Conservation (phyloP, 2,329 filamentous ascomycete genomes). For the Aspergillus candidus region DNA sequence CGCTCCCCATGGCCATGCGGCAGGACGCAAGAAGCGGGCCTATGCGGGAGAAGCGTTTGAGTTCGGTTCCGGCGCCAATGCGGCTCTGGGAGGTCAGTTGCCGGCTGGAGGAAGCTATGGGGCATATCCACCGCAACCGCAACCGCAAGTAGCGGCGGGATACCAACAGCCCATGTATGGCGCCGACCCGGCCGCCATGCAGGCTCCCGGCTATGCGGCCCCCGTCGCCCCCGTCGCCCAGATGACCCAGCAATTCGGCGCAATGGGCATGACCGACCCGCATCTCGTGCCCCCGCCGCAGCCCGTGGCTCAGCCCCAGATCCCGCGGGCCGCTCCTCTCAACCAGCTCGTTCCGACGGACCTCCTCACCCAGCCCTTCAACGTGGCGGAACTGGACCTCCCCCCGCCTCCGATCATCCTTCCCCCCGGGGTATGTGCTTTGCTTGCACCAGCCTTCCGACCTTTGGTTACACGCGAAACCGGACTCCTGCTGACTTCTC, state of each 20-base stretch:
- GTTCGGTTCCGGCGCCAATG: constrained; percentile 82
- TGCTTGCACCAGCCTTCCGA: neutral
- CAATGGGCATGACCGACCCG: constrained; percentile 63
- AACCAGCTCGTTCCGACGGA: constrained; percentile 93
- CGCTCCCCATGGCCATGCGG: constrained; percentile 30
- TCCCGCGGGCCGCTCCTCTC: constrained; percentile 50
- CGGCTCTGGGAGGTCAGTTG: constrained; percentile 47
- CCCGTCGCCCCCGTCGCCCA: constrained; percentile 56
- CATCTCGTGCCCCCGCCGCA: constrained; percentile 41
- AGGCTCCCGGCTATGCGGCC: constrained; percentile 61
- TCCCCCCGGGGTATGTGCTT: constrained; percentile 73
- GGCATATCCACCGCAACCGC: constrained; percentile 51
- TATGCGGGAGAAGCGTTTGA: constrained; percentile 95
- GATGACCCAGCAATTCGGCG: constrained; percentile 75
- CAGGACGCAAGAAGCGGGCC: constrained; percentile 71
- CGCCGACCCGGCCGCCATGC: constrained; percentile 42
- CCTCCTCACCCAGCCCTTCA: constrained; percentile 85
- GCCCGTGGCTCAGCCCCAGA: constrained; percentile 31
- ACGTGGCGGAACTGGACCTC: constrained; percentile 84
- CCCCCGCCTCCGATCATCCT: constrained; percentile 87
- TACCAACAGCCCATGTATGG: constrained; percentile 40
- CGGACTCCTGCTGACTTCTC: constrained; percentile 34
- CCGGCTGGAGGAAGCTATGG: constrained; percentile 56
- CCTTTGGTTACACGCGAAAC: no score
- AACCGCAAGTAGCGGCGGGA: constrained; percentile 31